Conservation (phyloP, 768 basidiomycete species). For the Agrocybe pediades region DNA sequence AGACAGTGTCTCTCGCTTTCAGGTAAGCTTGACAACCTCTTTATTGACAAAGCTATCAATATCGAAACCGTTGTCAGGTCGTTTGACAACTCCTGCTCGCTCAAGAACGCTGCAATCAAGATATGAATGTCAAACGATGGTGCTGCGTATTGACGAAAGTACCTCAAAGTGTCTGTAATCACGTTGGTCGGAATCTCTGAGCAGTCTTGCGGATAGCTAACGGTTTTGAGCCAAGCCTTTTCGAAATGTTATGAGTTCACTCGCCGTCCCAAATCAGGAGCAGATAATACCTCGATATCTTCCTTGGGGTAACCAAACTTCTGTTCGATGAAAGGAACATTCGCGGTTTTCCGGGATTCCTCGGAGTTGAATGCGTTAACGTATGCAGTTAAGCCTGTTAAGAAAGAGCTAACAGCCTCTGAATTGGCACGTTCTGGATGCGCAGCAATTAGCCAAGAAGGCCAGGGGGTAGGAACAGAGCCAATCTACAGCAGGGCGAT, state of each 20-base stretch:
- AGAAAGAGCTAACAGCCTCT: conserved; percentile 55
- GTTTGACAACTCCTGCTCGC: conserved; percentile 73
- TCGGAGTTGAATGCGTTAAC: conserved; percentile 67
- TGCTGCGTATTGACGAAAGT: conserved; percentile 20
- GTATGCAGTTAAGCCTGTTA: conserved; percentile 61
- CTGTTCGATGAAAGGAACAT: conserved; percentile 74
- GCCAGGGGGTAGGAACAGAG: conserved; percentile 92
- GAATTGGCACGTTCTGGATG: conserved; percentile 65
- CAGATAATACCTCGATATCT: conserved; percentile 67
- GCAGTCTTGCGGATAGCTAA: conserved; percentile 73
- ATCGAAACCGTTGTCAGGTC: conserved; percentile 55
- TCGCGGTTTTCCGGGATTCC: conserved; percentile 54
- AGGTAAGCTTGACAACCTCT: conserved; percentile 53
- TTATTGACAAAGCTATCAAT: conserved; percentile 58
- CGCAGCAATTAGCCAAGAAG: conserved; percentile 94
- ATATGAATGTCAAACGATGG: background rate
- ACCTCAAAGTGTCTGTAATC: conserved; percentile 72
- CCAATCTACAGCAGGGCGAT: conserved; percentile 63
- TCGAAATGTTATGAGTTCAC: background rate
- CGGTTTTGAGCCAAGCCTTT: conserved; percentile 85
- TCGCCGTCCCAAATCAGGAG: background rate
- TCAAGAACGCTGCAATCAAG: conserved; percentile 59
- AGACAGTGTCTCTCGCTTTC: background rate
- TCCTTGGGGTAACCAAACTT: conserved; percentile 81
- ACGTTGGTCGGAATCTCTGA: conserved; percentile 62